phyloP scores from a whole-genome alignment of 148 eudicot species.

The Pharnaceum exiguum region DNA sequence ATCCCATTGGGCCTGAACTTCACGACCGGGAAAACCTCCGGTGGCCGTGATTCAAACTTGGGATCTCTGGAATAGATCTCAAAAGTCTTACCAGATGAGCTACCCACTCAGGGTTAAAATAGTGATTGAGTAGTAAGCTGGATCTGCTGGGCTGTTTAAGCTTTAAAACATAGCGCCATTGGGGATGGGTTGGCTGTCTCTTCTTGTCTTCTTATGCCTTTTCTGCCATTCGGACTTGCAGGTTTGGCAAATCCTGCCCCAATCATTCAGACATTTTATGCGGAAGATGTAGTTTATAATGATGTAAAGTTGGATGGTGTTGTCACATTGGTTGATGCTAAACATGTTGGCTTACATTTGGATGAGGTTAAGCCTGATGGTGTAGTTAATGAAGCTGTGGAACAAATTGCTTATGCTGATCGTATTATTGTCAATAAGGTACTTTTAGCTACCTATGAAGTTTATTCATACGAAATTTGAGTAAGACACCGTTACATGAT shows the following conservation, averaged over 20 bases:
- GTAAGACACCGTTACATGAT: no score
- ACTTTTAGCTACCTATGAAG: no score
- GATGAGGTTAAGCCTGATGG: conserved; percentile 87
- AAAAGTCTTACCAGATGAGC: no score
- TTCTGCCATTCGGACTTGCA: conserved; percentile 22
- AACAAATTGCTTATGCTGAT: conserved; percentile 87
- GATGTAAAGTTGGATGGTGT: conserved; percentile 95
- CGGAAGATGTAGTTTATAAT: conserved; percentile 81
- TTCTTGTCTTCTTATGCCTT: conserved; percentile 1
- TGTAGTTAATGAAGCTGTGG: conserved; percentile 89
- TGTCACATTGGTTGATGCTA: conserved; percentile 95
- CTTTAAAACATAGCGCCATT: no score
- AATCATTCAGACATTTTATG: conserved; percentile 97
- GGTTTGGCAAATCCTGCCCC: conserved; percentile 99
- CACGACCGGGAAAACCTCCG: no score
- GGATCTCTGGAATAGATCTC: no score
- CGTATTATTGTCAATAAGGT: conserved; percentile 91
- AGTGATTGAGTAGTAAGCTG: no score
- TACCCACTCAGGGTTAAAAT: no score
- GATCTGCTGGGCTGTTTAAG: no score
- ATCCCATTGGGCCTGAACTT: no score
- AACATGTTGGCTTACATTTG: conserved; percentile 69
- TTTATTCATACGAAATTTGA: no score
- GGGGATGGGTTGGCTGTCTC: neutral
- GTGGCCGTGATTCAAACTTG: no score